A percentile compares a stretch with the other conserved stretches of the same genome.
Conservation (phyloP, 192 early-diverging fungal species). For the Dissophora globulifera region DNA sequence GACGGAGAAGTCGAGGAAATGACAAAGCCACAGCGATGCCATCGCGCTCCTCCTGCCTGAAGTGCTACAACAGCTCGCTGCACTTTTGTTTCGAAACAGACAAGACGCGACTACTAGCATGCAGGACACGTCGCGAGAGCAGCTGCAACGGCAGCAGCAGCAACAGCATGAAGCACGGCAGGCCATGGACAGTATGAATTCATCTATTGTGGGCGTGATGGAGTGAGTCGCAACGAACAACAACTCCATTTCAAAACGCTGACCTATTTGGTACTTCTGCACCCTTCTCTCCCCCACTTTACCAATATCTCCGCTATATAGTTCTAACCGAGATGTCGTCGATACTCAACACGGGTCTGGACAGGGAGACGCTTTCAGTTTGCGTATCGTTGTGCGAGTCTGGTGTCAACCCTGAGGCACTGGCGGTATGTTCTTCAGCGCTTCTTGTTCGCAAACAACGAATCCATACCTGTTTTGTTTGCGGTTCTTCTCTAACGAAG, state of each 20-base stretch:
- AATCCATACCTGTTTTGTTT: background rate
- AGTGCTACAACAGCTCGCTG: background rate
- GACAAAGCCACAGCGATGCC: slow-evolving; percentile 3
- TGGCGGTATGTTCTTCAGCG: slow-evolving; percentile 58
- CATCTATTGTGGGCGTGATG: background rate
- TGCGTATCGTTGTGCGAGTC: slow-evolving; percentile 82
- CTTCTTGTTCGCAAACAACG: too few species aligned
- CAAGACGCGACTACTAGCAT: slow-evolving; percentile 1
- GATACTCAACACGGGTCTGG: slow-evolving; percentile 78
- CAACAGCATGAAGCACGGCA: slow-evolving; percentile 53
- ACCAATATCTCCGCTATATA: slow-evolving; percentile 4
- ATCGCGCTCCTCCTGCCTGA: background rate
- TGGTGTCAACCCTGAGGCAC: slow-evolving; percentile 86
- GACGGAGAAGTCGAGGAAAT: too few species aligned
- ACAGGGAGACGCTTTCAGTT: slow-evolving; percentile 74
- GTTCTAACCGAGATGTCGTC: slow-evolving; percentile 77
- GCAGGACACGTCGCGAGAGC: slow-evolving; percentile 36
- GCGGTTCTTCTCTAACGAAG: too few species aligned
- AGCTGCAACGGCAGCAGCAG: slow-evolving; percentile 30
- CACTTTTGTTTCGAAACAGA: background rate
- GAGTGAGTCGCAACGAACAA: background rate
- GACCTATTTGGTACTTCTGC: too few species aligned
- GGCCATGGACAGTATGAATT: slow-evolving; percentile 54
- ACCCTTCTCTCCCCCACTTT: too few species aligned
- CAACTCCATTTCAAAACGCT: too few species aligned